Evolutionary conservation across 495 filamentous ascomycete species (phyloP), one percentile per base, ranked within the genome.

Genomic region (Bacidia rubella): DNA sequence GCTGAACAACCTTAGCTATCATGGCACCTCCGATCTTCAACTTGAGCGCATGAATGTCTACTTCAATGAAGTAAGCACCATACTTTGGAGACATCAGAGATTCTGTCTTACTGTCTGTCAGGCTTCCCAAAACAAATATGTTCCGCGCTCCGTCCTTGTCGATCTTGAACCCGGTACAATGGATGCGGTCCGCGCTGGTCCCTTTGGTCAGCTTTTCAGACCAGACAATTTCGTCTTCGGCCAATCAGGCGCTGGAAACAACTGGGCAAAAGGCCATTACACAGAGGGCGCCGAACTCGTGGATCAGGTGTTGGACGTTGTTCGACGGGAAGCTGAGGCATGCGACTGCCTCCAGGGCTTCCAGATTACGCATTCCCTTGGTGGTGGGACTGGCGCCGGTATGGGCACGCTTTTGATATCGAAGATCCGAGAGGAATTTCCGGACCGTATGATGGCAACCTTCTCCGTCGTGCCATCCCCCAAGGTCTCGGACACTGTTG

Each of bases 211-310:
- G 76, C 89, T 99, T 66, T 99, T 99, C 87, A 90, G 92, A 63
- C 92, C 92, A 64, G 92, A 99, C 78, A 99, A 99, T 82, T 97
- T 99, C 76, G 87, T 99, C 67, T 97, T 97, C 74, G 92, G 92
- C 58, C 92, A 99, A 76, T 97, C 92, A 60, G 90, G 92, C 78
- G 92, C 92, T 63, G 92, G 92, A 75, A 99, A 99, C 86, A 99
- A 97, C 79, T 99, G 92, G 92, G 92, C 92, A 68, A 99, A 99
- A 84, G 92, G 92, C 69, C 92, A 99, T 74, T 99, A 99, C 81
- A 99, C 92, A 54, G 92, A 99, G 78, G 92, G 92, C 79, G 92
- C 92, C 64, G 92, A 99, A 78, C 80, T 99, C 59, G 92, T 99
- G 49, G 92, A 99, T 75, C 79, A 95, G 62, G 92, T 99, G 57